These are phyloP conservation scores for Xylaria flabelliformis DNA, from an alignment of 495 filamentous ascomycete genomes.

Conservation along the genomic window DNA sequence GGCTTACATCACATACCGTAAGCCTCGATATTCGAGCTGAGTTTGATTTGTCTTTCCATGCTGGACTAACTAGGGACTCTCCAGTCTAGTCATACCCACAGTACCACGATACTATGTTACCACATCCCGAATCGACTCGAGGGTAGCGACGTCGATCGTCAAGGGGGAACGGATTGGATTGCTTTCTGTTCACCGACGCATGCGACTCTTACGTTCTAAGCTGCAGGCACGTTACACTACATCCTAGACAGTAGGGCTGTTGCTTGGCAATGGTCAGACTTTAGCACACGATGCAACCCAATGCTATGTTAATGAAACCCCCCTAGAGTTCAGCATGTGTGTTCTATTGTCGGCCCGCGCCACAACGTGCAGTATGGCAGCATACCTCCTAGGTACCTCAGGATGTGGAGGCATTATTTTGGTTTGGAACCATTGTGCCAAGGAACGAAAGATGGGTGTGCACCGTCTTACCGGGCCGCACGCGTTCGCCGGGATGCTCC, in stretches of 20 bases:
- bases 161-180: slow-evolving; percentile 6
- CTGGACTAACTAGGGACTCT: slow-evolving; percentile 8
- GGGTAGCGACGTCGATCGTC: slow-evolving; percentile 19
- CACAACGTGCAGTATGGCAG: slow-evolving; percentile 15
- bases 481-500: slow-evolving; percentile 20
- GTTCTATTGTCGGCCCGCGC: slow-evolving; percentile 20
- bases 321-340: slow-evolving; percentile 1
- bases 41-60: not conserved
- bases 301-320: slow-evolving; percentile 10
- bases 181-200: slow-evolving; percentile 19
- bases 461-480: slow-evolving; percentile 19
- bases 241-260: slow-evolving; percentile 21
- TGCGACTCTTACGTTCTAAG: slow-evolving; percentile 24
- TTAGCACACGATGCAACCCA: slow-evolving; percentile 18
- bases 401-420: not conserved
- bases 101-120: not conserved
- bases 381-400: not conserved
- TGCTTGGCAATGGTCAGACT: slow-evolving; percentile 22
- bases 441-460: slow-evolving; percentile 1
- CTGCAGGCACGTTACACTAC: slow-evolving; percentile 25
- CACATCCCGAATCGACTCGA: slow-evolving; percentile 10
- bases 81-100: slow-evolving; percentile 1
- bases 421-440: slow-evolving; percentile 6
- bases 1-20: slow-evolving; percentile 1
- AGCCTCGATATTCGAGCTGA: not conserved